These are phyloP conservation scores for Zygosaccharomyces bailii DNA, from an alignment of 805 yeast genomes.

Conservation along the genomic window DNA sequence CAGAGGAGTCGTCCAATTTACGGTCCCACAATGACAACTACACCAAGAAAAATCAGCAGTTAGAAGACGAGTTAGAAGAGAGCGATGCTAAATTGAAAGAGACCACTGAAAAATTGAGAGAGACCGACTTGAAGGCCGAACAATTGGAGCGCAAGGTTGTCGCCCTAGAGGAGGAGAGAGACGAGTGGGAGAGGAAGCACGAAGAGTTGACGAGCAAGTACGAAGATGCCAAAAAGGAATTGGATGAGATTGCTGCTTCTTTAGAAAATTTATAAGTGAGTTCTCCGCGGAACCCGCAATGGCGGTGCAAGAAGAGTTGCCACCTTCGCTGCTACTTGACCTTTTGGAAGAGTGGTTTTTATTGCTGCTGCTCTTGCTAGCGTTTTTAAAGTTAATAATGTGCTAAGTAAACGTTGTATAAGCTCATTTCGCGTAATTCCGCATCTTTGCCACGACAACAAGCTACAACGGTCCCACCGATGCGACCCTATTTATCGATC, in stretches of 20 bases:
- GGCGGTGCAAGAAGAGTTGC: constrained; percentile 2
- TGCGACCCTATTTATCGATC: constrained; percentile 32
- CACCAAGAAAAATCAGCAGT: constrained; percentile 81
- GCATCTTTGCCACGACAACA: background rate
- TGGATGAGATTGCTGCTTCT: constrained; percentile 95
- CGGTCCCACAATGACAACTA: constrained; percentile 87
- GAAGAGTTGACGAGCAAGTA: constrained; percentile 84
- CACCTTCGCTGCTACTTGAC: background rate
- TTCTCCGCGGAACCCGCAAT: background rate
- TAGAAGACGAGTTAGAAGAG: constrained; percentile 88
- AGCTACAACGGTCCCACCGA: constrained; percentile 1
- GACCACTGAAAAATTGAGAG: constrained; percentile 90
- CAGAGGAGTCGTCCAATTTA: constrained; percentile 86
- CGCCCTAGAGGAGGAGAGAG: constrained; percentile 88
- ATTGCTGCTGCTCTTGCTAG: constrained; percentile 8
- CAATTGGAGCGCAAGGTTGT: constrained; percentile 92
- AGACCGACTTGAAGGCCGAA: constrained; percentile 93
- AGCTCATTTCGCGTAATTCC: constrained; percentile 7
- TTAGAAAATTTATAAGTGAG: constrained; percentile 54
- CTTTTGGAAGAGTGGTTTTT: constrained; percentile 9
- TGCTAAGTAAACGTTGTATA: constrained; percentile 5
- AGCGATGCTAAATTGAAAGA: constrained; percentile 88
- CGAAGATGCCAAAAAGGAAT: constrained; percentile 81
- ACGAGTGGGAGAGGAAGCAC: constrained; percentile 82
- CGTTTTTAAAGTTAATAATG: constrained; percentile 8